Percentiles rank a stretch among this genome's conserved stretches.
Conservation (phyloP, 148 eudicot species). For the Amaranthus hypochondriacus region DNA sequence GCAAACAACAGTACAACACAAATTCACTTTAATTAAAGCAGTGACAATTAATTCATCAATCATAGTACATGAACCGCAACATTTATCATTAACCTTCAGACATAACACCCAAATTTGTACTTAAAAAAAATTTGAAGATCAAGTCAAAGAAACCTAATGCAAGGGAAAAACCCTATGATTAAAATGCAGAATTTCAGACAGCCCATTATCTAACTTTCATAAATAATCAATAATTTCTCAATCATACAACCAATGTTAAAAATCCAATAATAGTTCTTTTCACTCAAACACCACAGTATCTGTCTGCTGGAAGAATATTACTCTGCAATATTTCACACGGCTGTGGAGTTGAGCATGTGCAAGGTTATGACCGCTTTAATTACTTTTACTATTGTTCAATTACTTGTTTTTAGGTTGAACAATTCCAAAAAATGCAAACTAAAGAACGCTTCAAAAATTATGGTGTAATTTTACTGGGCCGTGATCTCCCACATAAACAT, state of each 20-base stretch:
- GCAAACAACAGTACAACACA: neutral
- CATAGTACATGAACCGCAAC: neutral
- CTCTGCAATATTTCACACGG: too few species aligned
- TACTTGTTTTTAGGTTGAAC: too few species aligned
- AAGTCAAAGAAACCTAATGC: neutral
- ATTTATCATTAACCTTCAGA: neutral
- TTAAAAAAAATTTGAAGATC: neutral
- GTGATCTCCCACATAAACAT: too few species aligned
- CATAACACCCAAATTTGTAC: constrained; percentile 4
- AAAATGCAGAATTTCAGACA: constrained; percentile 4
- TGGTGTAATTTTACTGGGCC: too few species aligned
- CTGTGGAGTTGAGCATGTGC: too few species aligned
- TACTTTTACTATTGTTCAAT: too few species aligned
- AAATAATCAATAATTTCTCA: neutral
- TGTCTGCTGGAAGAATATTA: too few species aligned
- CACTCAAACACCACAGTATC: neutral
- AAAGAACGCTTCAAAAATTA: too few species aligned
- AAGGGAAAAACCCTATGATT: neutral
- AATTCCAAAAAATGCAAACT: too few species aligned
- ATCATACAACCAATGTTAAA: neutral
- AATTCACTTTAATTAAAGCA: neutral
- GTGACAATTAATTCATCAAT: neutral
- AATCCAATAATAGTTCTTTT: constrained; percentile 1
- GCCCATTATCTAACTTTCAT: neutral
- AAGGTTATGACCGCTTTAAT: too few species aligned